Evolutionary conservation across 1,139 yeast species (phyloP).

Genomic region (Saccharomyces hybrid): DNA sequence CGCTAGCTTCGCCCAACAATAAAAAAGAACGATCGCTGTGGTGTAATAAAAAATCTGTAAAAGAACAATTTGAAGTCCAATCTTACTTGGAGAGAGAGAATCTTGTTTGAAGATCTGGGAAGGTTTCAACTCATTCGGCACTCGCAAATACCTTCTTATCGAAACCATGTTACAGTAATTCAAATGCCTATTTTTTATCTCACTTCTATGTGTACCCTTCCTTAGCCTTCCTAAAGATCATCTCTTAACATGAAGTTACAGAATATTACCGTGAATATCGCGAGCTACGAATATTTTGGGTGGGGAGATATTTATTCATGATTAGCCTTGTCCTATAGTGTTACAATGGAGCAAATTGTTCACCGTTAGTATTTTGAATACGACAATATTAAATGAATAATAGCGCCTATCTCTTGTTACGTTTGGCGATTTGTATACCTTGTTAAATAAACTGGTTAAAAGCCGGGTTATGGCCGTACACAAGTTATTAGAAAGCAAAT

Average conservation of each 20-base stretch:
- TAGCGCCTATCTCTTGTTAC: background rate
- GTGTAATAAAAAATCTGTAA: conserved; percentile 61
- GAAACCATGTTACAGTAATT: conserved; percentile 7
- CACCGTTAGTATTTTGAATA: background rate
- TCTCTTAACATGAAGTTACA: background rate
- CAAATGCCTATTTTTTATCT: background rate
- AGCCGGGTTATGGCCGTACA: background rate
- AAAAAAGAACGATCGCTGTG: conserved; percentile 52
- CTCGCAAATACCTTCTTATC: conserved; percentile 26
- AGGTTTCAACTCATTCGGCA: conserved; percentile 26
- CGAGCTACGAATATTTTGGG: background rate
- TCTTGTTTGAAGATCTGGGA: conserved; percentile 32
- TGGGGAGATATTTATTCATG: no score
- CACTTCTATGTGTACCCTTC: background rate
- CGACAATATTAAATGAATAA: background rate
- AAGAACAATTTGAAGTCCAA: conserved; percentile 49
- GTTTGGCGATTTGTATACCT: background rate
- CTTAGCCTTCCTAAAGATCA: background rate
- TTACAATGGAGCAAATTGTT: background rate
- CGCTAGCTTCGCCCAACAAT: conserved; percentile 46
- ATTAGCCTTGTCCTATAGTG: background rate
- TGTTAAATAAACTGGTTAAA: background rate
- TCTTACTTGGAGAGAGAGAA: conserved; percentile 37
- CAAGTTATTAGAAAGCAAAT: background rate
- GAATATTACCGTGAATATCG: background rate